These are phyloP conservation scores for Syzygium syzygioides DNA, from an alignment of 441 rosid genomes.

Conservation along the genomic window DNA sequence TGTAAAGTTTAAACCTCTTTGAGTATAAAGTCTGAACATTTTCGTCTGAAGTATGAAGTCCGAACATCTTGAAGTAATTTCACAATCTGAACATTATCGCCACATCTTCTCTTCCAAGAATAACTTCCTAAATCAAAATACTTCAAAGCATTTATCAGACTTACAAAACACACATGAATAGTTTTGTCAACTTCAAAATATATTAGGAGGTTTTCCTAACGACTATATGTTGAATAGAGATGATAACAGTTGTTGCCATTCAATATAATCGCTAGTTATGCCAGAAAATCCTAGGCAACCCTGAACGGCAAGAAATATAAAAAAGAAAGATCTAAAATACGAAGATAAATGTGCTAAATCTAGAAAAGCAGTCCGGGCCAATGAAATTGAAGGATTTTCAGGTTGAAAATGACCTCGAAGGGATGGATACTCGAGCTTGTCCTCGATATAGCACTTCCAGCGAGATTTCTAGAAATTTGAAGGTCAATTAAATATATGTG, in stretches of 20 bases:
- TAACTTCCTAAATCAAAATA: no score
- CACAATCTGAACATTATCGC: no score
- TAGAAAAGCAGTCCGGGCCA: not conserved
- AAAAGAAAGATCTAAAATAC: not conserved
- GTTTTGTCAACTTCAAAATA: no score
- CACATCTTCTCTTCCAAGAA: no score
- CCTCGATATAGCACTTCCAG: not conserved
- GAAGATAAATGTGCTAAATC: not conserved
- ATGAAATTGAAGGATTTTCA: not conserved
- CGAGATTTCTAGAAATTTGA: not conserved
- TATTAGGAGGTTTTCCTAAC: no score
- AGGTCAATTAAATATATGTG: not conserved
- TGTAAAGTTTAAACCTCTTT: no score
- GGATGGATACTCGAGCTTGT: not conserved
- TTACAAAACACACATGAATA: no score
- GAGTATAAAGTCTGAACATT: no score
- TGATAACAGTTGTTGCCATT: not conserved
- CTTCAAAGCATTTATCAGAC: no score
- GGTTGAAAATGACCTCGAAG: not conserved
- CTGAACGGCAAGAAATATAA: not conserved
- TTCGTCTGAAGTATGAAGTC: no score
- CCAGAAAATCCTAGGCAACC: not conserved
- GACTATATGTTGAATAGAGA: not conserved
- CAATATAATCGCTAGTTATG: not conserved
- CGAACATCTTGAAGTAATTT: no score